Conservation (phyloP, 2,329 filamentous ascomycete species). For the Alternaria sp. region DNA sequence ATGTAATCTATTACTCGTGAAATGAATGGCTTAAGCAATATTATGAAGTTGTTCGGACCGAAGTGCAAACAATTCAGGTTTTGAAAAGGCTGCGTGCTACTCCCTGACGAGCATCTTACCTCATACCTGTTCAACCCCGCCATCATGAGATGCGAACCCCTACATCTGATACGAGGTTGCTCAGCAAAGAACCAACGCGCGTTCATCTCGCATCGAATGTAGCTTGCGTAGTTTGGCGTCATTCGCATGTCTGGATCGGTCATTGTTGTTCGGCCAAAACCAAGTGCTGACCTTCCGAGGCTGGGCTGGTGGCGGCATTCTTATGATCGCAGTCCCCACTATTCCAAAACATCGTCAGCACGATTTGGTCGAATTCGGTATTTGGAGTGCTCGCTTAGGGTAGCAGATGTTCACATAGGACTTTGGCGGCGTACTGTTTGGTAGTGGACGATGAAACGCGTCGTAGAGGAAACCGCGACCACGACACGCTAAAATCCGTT, state of each 20-base stretch:
- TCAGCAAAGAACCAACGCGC: not conserved
- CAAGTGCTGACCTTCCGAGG: not conserved
- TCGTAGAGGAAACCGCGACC: not conserved
- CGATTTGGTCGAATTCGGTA: too few relatives aligned
- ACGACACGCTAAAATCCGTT: not conserved
- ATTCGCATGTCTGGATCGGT: not conserved
- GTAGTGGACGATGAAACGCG: not conserved
- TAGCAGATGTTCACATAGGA: not conserved
- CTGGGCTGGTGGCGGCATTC: not conserved
- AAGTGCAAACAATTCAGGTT: not conserved
- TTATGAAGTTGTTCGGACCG: not conserved
- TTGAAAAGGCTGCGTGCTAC: not conserved
- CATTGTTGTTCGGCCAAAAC: not conserved
- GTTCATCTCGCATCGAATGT: not conserved
- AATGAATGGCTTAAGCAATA: not conserved
- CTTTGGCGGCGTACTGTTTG: not conserved
- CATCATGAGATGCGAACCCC: constrained; percentile 15
- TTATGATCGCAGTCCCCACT: not conserved
- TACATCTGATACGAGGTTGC: not conserved
- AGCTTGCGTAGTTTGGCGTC: not conserved
- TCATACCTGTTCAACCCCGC: constrained; percentile 11
- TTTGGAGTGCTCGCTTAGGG: not conserved
- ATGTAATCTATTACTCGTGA: not conserved
- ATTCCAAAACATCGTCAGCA: too few relatives aligned
- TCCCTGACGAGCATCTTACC: constrained; percentile 20